Evolutionary conservation across 768 basidiomycete species (phyloP).

Genomic region (Mrakia blollopis): DNA sequence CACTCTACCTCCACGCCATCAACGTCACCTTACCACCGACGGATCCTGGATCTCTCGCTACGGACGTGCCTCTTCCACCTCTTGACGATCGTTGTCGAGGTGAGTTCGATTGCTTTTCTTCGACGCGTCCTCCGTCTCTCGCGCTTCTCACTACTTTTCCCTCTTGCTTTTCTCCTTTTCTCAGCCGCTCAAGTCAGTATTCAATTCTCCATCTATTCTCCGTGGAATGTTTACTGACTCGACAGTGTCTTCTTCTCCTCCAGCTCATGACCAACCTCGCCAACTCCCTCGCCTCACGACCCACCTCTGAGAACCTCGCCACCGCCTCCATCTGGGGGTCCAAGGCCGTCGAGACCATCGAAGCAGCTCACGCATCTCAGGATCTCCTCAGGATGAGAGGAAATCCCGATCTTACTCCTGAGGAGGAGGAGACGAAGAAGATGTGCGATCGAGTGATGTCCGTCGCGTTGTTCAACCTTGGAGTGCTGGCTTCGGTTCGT

Average conservation of each 20-base stretch:
- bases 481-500: slow-evolving; percentile 19
- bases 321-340: slow-evolving; percentile 17
- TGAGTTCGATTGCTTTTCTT: background rate
- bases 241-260: background rate
- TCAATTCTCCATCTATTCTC: too few species aligned
- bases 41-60: background rate
- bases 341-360: background rate
- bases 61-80: background rate
- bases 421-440: slow-evolving; percentile 1
- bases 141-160: background rate
- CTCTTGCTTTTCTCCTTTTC: too few species aligned
- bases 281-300: slow-evolving; percentile 10
- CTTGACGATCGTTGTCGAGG: slow-evolving; percentile 27
- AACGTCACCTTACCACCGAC: slow-evolving; percentile 22
- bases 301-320: slow-evolving; percentile 14
- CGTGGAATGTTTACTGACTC: background rate
- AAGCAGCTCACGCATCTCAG: background rate
- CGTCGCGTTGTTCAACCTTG: slow-evolving; percentile 30
- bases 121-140: background rate
- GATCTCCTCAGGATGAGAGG: background rate
- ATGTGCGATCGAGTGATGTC: slow-evolving; percentile 26
- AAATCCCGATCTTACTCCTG: background rate
- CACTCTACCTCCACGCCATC: slow-evolving; percentile 32
- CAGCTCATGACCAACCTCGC: slow-evolving; percentile 31
- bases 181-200: slow-evolving; percentile 21